Evolutionary conservation across 371 early-diverging fungal genomes (phyloP).

Genomic region (Dichotomocladium elegans): DNA sequence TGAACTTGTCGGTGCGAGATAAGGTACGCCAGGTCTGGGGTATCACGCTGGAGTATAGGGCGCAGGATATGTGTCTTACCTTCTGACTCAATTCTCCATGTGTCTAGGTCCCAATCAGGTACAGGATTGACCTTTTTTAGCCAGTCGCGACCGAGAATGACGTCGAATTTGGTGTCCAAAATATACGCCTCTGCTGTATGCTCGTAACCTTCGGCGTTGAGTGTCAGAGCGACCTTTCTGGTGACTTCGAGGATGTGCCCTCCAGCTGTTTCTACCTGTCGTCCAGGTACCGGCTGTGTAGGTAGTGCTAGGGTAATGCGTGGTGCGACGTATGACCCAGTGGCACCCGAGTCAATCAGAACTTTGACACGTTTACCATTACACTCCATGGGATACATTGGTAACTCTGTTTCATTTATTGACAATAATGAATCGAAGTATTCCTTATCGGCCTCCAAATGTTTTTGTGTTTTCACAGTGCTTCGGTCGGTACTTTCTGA

Average conservation of each 20-base stretch:
- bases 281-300: background rate
- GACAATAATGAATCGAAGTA: background rate
- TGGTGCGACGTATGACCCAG: background rate
- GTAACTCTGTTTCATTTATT: constrained; percentile 1
- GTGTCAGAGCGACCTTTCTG: too few relatives aligned
- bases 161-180: too few relatives aligned
- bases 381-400: background rate
- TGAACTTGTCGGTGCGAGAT: constrained; percentile 5
- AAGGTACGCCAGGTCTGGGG: background rate
- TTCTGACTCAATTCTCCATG: too few relatives aligned
- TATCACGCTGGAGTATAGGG: too few relatives aligned
- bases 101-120: too few relatives aligned
- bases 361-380: background rate
- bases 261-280: too few relatives aligned
- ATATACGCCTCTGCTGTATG: too few relatives aligned
- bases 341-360: background rate
- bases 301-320: background rate
- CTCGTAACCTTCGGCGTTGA: too few relatives aligned
- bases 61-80: too few relatives aligned
- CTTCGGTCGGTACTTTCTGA: background rate
- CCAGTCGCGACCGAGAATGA: too few relatives aligned
- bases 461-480: background rate
- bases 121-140: too few relatives aligned
- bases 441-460: background rate
- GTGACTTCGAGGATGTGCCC: too few relatives aligned